A percentile compares a stretch with the other conserved stretches of the same genome.
These are phyloP conservation scores for Acorus gramineus DNA, from an alignment of 106 monocot species.

Conservation along the genomic window DNA sequence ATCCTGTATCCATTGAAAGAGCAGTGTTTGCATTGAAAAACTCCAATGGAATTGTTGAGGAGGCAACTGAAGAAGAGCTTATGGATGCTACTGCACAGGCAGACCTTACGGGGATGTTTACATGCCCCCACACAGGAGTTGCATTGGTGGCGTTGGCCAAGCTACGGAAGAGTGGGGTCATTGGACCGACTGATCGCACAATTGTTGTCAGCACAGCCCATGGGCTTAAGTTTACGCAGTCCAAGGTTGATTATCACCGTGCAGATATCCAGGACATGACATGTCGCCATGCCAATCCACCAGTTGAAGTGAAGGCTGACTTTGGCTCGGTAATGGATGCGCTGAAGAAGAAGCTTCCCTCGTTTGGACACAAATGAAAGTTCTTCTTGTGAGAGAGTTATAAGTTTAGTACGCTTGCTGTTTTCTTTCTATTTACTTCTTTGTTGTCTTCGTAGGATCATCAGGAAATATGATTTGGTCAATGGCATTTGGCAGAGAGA, in stretches of 20 bases:
- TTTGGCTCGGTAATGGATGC: slow-evolving; percentile 93
- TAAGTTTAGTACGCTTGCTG: neutral
- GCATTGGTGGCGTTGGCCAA: slow-evolving; percentile 80
- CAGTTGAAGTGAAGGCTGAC: slow-evolving; percentile 76
- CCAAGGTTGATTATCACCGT: slow-evolving; percentile 80
- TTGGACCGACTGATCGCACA: slow-evolving; percentile 58
- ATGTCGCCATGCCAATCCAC: slow-evolving; percentile 65
- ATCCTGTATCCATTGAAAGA: slow-evolving; percentile 82
- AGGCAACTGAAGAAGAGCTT: slow-evolving; percentile 93
- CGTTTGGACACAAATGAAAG: neutral
- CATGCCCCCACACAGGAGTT: slow-evolving; percentile 93
- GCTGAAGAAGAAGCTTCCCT: slow-evolving; percentile 9
- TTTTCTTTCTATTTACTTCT: no score
- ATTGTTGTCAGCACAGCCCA: slow-evolving; percentile 93
- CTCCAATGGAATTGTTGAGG: slow-evolving; percentile 84
- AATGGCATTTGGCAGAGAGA: no score
- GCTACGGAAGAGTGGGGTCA: slow-evolving; percentile 50
- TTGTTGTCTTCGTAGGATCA: no score
- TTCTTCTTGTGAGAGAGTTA: slow-evolving; percentile 22
- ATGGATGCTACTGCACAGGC: slow-evolving; percentile 88
- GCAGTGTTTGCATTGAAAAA: slow-evolving; percentile 56
- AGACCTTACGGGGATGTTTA: slow-evolving; percentile 84
- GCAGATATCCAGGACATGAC: slow-evolving; percentile 46
- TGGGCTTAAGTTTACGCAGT: slow-evolving; percentile 84
- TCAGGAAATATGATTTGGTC: no score